phyloP scores from a whole-genome alignment of 2,329 filamentous ascomycete species.

The Cadophora sp. region DNA sequence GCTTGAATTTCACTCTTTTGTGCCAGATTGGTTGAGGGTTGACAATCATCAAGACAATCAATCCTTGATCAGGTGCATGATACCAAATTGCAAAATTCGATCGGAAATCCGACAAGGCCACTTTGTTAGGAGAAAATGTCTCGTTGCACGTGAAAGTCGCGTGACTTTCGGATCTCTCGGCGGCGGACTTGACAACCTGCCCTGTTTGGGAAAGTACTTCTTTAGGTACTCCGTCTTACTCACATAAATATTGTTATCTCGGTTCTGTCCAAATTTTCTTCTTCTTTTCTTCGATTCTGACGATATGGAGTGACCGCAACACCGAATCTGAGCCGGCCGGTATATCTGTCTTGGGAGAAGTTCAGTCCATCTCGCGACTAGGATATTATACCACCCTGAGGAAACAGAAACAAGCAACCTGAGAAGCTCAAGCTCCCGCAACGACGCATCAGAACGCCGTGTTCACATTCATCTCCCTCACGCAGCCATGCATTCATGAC shows the following conservation, averaged over 20 bases:
- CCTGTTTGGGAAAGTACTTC: background rate
- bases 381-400: background rate
- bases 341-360: too few species aligned
- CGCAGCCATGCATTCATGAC: background rate
- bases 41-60: too few species aligned
- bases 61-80: too few species aligned
- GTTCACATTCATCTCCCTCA: background rate
- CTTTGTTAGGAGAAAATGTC: too few species aligned
- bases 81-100: too few species aligned
- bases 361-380: background rate
- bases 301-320: background rate
- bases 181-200: background rate
- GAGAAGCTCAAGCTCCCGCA: background rate
- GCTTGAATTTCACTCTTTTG: too few species aligned
- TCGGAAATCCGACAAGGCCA: too few species aligned
- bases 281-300: background rate
- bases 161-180: background rate
- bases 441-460: background rate
- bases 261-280: too few species aligned
- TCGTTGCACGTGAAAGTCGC: background rate
- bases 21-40: too few species aligned
- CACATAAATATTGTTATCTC: background rate
- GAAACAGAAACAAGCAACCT: background rate
- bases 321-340: constrained; percentile 3
- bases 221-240: background rate